phyloP scores from a whole-genome alignment of 257 asterid species.

The Przewalskia tangutica region DNA sequence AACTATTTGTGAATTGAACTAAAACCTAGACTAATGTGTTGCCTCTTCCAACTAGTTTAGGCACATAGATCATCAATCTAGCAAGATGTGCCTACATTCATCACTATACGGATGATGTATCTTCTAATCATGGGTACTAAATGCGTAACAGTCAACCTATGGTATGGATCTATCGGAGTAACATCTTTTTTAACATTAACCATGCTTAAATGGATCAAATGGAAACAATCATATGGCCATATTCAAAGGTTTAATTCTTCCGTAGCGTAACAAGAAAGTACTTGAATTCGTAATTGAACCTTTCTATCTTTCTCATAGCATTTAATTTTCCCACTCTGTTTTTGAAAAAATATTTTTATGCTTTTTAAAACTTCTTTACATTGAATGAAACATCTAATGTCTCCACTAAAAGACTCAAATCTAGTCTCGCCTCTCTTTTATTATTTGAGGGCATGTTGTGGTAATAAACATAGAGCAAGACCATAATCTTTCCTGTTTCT shows the following conservation, averaged over 20 bases:
- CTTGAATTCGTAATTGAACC: background rate
- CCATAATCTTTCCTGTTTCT: background rate
- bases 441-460: background rate
- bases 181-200: background rate
- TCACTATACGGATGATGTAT: background rate
- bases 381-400: background rate
- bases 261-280: background rate
- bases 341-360: background rate
- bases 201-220: background rate
- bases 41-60: background rate
- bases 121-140: background rate
- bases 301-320: background rate
- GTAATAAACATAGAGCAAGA: background rate
- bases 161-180: background rate
- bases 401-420: no score
- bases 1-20: background rate
- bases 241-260: background rate
- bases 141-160: background rate
- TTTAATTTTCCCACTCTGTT: background rate
- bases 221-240: background rate
- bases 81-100: background rate
- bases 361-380: background rate
- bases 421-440: no score
- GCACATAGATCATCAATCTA: background rate
- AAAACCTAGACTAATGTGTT: background rate